These are phyloP conservation scores for Acmispon strigosus DNA, from an alignment of 306 rosid genomes.

Conservation along the genomic window DNA sequence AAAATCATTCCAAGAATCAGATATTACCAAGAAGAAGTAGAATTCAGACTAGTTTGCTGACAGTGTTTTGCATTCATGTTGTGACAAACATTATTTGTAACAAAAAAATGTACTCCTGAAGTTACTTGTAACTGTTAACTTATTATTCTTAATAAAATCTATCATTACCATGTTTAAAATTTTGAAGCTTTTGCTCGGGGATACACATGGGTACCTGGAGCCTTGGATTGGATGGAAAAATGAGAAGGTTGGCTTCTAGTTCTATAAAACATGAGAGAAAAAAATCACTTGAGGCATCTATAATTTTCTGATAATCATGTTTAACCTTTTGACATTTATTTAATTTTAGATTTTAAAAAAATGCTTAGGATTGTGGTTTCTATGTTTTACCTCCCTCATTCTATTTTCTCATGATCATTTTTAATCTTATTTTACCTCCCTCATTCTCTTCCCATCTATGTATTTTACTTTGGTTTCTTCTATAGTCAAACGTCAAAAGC, in stretches of 20 bases:
- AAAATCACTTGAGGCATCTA: background rate
- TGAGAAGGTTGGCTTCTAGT: background rate
- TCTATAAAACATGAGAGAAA: background rate
- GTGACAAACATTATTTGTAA: slow-evolving; percentile 10
- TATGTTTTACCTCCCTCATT: too few species aligned
- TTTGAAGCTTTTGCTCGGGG: background rate
- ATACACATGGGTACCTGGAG: background rate
- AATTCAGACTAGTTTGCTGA: slow-evolving; percentile 35
- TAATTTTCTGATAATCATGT: background rate
- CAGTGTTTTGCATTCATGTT: slow-evolving; percentile 12
- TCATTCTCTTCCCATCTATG: background rate
- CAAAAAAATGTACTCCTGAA: background rate
- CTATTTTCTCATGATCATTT: too few species aligned
- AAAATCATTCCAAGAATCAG: slow-evolving; percentile 51
- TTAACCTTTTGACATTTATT: background rate
- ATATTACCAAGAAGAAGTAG: slow-evolving; percentile 60
- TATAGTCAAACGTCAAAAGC: background rate
- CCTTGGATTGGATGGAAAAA: background rate
- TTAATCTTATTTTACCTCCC: background rate
- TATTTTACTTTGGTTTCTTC: background rate
- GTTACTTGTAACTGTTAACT: slow-evolving; percentile 21
- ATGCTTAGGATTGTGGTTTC: too few species aligned
- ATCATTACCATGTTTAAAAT: background rate
- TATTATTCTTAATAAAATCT: slow-evolving; percentile 18
- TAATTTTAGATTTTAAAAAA: background rate